Conservation (phyloP, 192 early-diverging fungal genomes). For the Entomortierella parvispora region DNA sequence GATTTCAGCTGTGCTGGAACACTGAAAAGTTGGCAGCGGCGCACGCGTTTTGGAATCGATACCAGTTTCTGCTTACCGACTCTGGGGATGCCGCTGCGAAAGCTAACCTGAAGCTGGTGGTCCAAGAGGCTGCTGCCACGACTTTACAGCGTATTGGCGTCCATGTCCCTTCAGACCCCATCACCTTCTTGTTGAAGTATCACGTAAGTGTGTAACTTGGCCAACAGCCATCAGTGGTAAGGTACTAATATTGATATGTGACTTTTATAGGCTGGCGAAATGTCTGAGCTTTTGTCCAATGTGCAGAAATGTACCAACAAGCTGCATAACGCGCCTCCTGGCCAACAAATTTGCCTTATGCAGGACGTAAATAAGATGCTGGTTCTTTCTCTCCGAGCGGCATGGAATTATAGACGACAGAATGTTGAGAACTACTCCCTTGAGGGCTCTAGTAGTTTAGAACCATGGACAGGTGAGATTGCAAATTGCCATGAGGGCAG, state of each 20-base stretch:
- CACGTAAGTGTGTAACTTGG: conserved; percentile 10
- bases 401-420: conserved; percentile 41
- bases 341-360: conserved; percentile 11
- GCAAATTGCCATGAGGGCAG: too few relatives aligned
- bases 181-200: conserved; percentile 39
- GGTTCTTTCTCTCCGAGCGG: conserved; percentile 29
- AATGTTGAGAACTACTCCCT: conserved; percentile 31
- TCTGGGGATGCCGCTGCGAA: conserved; percentile 4
- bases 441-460: conserved; percentile 13
- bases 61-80: conserved; percentile 21
- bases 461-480: conserved; percentile 42
- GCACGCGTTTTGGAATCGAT: conserved; percentile 40
- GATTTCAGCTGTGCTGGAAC: conserved; percentile 51
- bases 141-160: conserved; percentile 11
- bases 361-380: conserved; percentile 40
- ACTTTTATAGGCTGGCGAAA: conserved; percentile 14
- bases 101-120: conserved; percentile 18
- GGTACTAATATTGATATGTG: background rate
- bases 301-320: conserved; percentile 10
- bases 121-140: conserved; percentile 26
- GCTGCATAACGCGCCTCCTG: background rate
- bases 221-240: background rate
- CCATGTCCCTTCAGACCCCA: conserved; percentile 14
- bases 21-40: conserved; percentile 47
- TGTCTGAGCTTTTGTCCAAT: conserved; percentile 18